A percentile compares a stretch with the other conserved stretches of the same genome.
Conservation (phyloP, 371 early-diverging fungal species). For the Apophysomyces trapeziformis region DNA sequence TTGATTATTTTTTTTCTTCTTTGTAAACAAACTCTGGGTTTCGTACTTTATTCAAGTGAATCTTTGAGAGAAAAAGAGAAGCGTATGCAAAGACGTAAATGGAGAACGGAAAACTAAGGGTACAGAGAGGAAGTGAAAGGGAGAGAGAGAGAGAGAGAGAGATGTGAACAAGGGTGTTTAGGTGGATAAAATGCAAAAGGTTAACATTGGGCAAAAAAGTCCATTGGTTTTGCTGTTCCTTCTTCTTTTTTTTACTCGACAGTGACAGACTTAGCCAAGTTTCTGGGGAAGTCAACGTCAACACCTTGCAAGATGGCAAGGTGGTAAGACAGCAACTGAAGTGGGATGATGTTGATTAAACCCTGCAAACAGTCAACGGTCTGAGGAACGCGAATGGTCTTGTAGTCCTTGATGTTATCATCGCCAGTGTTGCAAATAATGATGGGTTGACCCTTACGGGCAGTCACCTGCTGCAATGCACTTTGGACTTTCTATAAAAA, state of each 20-base stretch:
- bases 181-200: neutral
- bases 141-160: neutral
- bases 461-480: slow-evolving; percentile 95
- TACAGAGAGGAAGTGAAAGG: neutral
- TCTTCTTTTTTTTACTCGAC: slow-evolving; percentile 59
- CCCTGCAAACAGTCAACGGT: slow-evolving; percentile 88
- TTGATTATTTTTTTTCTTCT: neutral
- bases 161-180: neutral
- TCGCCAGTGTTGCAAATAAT: slow-evolving; percentile 92
- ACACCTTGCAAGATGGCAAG: slow-evolving; percentile 92
- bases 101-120: neutral
- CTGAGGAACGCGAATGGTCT: slow-evolving; percentile 91
- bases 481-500: slow-evolving; percentile 78
- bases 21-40: slow-evolving; percentile 9
- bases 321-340: slow-evolving; percentile 97
- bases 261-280: slow-evolving; percentile 93
- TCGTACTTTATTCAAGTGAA: slow-evolving; percentile 5
- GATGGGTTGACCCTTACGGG: slow-evolving; percentile 95
- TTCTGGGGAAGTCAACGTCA: slow-evolving; percentile 98
- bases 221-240: too few species aligned
- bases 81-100: slow-evolving; percentile 8
- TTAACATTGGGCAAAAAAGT: too few species aligned
- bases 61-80: slow-evolving; percentile 1
- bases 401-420: slow-evolving; percentile 57
- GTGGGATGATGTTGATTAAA: slow-evolving; percentile 90